Base-by-base conservation (phyloP, 352 stramenopile genomes). In the Globisporangium rhizosaccharum region DNA sequence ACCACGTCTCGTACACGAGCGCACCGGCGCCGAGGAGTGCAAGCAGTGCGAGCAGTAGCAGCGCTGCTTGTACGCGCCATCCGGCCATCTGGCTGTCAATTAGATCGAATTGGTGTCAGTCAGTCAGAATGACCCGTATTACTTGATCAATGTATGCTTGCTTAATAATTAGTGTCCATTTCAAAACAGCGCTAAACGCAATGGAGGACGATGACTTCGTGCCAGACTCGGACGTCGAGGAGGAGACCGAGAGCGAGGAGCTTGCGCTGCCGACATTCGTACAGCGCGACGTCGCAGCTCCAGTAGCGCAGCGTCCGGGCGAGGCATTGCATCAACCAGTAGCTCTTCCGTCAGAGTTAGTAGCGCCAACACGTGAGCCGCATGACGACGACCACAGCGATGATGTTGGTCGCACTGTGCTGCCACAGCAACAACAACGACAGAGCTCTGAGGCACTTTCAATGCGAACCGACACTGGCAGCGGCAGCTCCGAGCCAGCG, bases 151-250 rank as follows among this genome's bases (percentile, higher is more conserved):
- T 15, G 17, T 46, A 46, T 46, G 10, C 2, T 46, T 46, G 17
- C 41, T n/a, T n/a, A 14, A 15, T n/a, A 8, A 14, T 46, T 5
- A 15, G 18, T 3, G 41, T 47, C 14, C 14, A 47, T n/a, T 23
- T 47, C 10, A 23, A 7, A 4, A 47, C 41, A 18, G 14, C 41
- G 41, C 15, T 14, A 47, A 2, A n/a, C 12, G 39, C 14, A 9
- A 86, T 87, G 75, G 72, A 87, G 37, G 52, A 65, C 36, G 61
- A 41, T 15, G 75, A 87, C 67, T 87, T 87, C 42, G 76, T 87
- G 0, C 66, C 68, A 5, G 76, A 85, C 50, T 87, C 76, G 51
- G 75, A 83, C n/a, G 59, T 65, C 41, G 59, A 65, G n/a, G 20
- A 62, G 61, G 23, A 20, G 7, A 47, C 46, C 26, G 42, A 49